Percentiles rank a stretch among this genome's conserved stretches.
Evolutionary conservation across 768 basidiomycete genomes (phyloP).

Genomic region (Plicaturopsis crispa): DNA sequence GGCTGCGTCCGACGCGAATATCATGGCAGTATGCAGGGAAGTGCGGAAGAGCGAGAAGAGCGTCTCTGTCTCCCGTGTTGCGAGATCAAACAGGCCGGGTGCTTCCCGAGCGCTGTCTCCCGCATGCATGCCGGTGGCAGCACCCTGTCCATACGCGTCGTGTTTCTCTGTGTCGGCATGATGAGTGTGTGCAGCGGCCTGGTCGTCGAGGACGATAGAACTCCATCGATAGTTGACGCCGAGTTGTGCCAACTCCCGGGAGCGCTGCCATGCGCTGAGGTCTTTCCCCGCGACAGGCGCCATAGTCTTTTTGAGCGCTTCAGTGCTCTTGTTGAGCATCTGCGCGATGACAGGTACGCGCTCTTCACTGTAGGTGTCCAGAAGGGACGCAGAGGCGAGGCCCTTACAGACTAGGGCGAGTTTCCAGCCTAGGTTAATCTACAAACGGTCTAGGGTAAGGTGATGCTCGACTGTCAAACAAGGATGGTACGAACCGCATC

Average conservation of each 20-base stretch:
- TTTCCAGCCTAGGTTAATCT: slow-evolving; percentile 40
- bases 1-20: slow-evolving; percentile 15
- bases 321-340: slow-evolving; percentile 34
- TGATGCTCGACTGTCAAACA: background rate
- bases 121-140: slow-evolving; percentile 19
- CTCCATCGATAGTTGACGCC: slow-evolving; percentile 16
- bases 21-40: slow-evolving; percentile 20
- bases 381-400: slow-evolving; percentile 24
- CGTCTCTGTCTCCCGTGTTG: slow-evolving; percentile 1
- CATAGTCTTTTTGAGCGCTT: slow-evolving; percentile 17
- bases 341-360: slow-evolving; percentile 37
- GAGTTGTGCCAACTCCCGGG: too few species aligned
- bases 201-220: slow-evolving; percentile 11
- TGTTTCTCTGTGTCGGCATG: too few species aligned
- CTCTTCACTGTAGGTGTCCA: slow-evolving; percentile 34
- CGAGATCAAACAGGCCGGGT: slow-evolving; percentile 16
- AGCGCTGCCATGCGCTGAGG: too few species aligned
- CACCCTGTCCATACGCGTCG: slow-evolving; percentile 6
- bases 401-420: slow-evolving; percentile 32
- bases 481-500: slow-evolving; percentile 16
- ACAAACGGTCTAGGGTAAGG: background rate
- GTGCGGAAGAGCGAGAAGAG: slow-evolving; percentile 22
- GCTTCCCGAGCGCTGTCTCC: slow-evolving; percentile 43
- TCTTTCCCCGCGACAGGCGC: too few species aligned
- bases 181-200: slow-evolving; percentile 1